Conservation (phyloP, 225 moss, liverwort and hornwort genomes). For the Pseudoscleropodium purum region DNA sequence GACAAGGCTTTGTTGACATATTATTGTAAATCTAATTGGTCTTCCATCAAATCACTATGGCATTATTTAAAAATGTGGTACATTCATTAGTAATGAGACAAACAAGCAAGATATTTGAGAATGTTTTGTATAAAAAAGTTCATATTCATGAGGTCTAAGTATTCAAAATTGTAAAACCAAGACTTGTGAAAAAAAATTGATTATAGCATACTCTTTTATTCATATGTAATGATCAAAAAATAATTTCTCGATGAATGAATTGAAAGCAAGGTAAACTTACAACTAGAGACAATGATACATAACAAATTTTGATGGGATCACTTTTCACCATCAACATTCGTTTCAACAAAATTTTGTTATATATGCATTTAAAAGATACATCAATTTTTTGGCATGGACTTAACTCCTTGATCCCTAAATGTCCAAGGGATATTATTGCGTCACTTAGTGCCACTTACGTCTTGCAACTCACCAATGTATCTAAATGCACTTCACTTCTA, state of each 20-base stretch:
- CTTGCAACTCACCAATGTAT: too few relatives aligned
- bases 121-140: background rate
- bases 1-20: too few relatives aligned
- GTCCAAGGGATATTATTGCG: background rate
- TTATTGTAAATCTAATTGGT: too few relatives aligned
- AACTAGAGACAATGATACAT: background rate
- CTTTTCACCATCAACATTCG: background rate
- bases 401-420: background rate
- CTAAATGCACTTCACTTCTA: too few relatives aligned
- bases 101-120: accelerated
- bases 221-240: background rate
- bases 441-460: too few relatives aligned
- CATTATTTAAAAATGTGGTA: background rate
- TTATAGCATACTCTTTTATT: accelerated
- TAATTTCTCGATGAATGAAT: background rate
- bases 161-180: background rate
- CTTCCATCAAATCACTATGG: background rate
- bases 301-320: background rate
- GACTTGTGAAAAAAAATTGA: background rate
- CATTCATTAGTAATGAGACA: background rate
- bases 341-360: background rate
- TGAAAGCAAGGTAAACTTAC: background rate
- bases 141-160: background rate
- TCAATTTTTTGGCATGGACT: background rate
- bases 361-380: background rate